Evolutionary conservation across 179 eudicot species (phyloP), one percentile per base, ranked within the genome.

Genomic region (Beta lomatogona): DNA sequence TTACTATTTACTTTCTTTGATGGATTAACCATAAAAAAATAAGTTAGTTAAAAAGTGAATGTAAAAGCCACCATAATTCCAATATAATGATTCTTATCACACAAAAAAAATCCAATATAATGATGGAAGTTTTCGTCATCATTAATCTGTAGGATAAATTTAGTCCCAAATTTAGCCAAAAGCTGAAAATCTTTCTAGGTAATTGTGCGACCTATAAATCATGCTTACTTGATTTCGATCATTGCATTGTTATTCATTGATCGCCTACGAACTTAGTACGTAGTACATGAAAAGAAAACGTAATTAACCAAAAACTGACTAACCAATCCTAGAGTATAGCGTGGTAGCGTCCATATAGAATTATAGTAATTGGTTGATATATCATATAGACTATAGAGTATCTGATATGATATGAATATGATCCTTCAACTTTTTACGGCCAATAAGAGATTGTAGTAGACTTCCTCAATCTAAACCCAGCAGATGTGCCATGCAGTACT

Each of bases 101-200:
- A 25, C 28, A 25, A 25, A 25, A 0, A 25, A 25, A 25, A 25
- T 25, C 4, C 9, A 25, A 14, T 25, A 45, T 2, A 45, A 48
- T 46, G 54, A 70, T 45, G 54, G 28, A 70, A 22, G 59, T 21
- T 72, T 22, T 22, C 41, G 48, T 50, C 76, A 72, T 50, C 41
- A 50, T 5, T 72, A 19, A 16, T 4, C 10, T 6, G 1, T 2
- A 7, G 22, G 15, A 31, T 15, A 15, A 68, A 5, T 6, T 28
- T 4, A 6, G 16, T 44, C 16, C 72, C 21, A 31, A 11, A 52
- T 68, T 6, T 15, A 3, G 65, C 7, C 4, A 60, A 1, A 18
- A 60, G 28, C 5, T 60, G 8, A n/a, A 52, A 71, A 72, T 72
- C 76, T 22, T 48, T 72, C 76, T 72, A 8, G 76, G 50, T 22